Base-by-base conservation (phyloP, 805 yeast species). In the Clavispora phyllophila region DNA sequence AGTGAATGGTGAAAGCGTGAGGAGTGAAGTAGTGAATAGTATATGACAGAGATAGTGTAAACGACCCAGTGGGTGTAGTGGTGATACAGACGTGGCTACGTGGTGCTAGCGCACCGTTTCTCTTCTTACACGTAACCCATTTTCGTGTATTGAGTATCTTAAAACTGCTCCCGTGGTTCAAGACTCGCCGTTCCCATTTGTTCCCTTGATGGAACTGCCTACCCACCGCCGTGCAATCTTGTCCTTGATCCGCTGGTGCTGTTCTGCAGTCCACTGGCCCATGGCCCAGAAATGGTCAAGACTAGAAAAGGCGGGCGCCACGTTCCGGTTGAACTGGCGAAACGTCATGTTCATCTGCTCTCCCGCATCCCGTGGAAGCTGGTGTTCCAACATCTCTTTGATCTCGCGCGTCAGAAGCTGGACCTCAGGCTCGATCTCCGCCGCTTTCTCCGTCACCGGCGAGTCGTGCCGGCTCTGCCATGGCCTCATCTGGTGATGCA, bases 211-310 rank as follows among this genome's bases (percentile, higher is more conserved):
- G 52, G 23, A 68, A 13, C 20, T 29, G n/a, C 33, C 61, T 15
- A 81, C 68, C 88, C 87, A 82, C 28, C 68, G 59, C 40, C 64
- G 68, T 2, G 84, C 79, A 37, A 78, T 72, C 20, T 66, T 72
- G 53, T 82, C 85, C 46, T 72, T 76, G 5, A 78, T 42, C 37
- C 70, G 58, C 20, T 59, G 63, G 1, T 78, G 76, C 44, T 74
- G 75, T 4, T 72, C 72, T 9, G 39, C 37, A 1, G 63, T 53
- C 87, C 87, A 82, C 12, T 60, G 45, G 1, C 84, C 86, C 66
- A 82, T 57, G n/a, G 84, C 75, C 88, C 88, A 82, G 52, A 82
- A 78, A 56, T 81, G 86, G 37, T 66, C 66, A 27, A 50, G 33
- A 20, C 45, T 47, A 37, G 40, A 48, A 49, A 55, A 58, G 9